Conservation (phyloP, 306 rosid genomes). For the Calophaca sinica region DNA sequence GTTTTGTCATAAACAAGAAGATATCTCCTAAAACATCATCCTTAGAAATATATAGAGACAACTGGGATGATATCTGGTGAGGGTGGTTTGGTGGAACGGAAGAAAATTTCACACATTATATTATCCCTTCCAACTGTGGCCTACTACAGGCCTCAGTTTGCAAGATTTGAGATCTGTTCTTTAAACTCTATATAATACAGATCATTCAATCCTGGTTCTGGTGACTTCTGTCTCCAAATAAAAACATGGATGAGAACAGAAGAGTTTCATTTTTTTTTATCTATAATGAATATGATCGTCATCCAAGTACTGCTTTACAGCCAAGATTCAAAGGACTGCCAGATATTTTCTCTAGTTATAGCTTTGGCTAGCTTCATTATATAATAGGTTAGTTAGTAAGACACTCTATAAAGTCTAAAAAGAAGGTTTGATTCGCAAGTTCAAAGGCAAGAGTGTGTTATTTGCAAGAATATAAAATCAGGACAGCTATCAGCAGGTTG, state of each 20-base stretch:
- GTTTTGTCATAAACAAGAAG: constrained; percentile 12
- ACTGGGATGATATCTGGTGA: neutral
- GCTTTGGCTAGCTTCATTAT: too few relatives aligned
- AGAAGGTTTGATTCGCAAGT: neutral
- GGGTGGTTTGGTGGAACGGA: neutral
- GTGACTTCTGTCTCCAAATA: constrained; percentile 2
- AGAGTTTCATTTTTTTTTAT: neutral
- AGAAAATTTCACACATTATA: neutral
- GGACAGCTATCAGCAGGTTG: neutral
- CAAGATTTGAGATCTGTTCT: constrained; percentile 8
- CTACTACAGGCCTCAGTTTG: constrained; percentile 8
- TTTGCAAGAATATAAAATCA: neutral
- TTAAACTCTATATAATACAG: constrained; percentile 12
- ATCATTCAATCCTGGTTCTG: neutral
- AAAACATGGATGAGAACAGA: neutral
- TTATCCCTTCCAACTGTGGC: constrained; percentile 2
- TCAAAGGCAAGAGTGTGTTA: constrained; percentile 1
- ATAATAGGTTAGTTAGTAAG: neutral
- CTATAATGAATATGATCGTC: neutral
- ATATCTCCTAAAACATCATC: neutral
- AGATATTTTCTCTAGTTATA: neutral
- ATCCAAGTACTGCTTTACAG: too few relatives aligned
- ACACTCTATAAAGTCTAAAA: constrained; percentile 1
- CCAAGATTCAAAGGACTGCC: neutral
- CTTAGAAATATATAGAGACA: constrained; percentile 6